Conservation (phyloP, 1,139 yeast species). For the Nematodospora anomalae region DNA sequence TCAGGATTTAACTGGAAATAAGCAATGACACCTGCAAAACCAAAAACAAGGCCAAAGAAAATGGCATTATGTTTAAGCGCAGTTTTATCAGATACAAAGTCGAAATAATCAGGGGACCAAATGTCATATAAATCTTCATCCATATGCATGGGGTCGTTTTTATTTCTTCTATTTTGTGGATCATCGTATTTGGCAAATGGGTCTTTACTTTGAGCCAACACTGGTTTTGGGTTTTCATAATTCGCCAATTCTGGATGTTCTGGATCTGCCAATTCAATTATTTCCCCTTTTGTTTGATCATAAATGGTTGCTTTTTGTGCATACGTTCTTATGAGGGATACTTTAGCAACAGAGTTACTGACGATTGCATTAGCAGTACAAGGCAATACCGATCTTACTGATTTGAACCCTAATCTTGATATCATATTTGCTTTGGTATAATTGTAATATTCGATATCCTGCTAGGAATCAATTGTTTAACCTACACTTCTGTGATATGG, state of each 20-base stretch:
- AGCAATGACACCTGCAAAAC: conserved; percentile 55
- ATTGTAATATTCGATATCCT: too few species aligned
- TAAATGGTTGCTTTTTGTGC: conserved; percentile 35
- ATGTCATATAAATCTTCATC: conserved; percentile 75
- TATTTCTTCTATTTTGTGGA: conserved; percentile 78
- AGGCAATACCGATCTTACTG: conserved; percentile 11
- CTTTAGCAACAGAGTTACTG: conserved; percentile 2
- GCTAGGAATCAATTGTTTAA: too few species aligned
- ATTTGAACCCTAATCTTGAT: conserved; percentile 29
- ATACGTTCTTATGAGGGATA: conserved; percentile 22
- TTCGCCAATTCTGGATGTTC: conserved; percentile 46
- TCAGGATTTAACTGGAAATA: conserved; percentile 67
- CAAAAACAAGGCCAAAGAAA: conserved; percentile 57
- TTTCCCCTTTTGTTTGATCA: conserved; percentile 43
- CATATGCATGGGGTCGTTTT: conserved; percentile 68
- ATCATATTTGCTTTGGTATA: conserved; percentile 20
- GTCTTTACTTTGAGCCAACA: conserved; percentile 62
- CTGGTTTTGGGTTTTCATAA: conserved; percentile 42
- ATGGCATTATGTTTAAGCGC: conserved; percentile 56
- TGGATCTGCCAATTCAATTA: conserved; percentile 46
- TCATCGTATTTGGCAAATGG: conserved; percentile 79
- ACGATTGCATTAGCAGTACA: conserved; percentile 3
- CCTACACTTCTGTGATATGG: too few species aligned
- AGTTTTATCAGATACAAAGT: conserved; percentile 56
- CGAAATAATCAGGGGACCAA: conserved; percentile 85